phyloP scores from a whole-genome alignment of 495 filamentous ascomycete genomes.

The Aspergillus cavernicola region DNA sequence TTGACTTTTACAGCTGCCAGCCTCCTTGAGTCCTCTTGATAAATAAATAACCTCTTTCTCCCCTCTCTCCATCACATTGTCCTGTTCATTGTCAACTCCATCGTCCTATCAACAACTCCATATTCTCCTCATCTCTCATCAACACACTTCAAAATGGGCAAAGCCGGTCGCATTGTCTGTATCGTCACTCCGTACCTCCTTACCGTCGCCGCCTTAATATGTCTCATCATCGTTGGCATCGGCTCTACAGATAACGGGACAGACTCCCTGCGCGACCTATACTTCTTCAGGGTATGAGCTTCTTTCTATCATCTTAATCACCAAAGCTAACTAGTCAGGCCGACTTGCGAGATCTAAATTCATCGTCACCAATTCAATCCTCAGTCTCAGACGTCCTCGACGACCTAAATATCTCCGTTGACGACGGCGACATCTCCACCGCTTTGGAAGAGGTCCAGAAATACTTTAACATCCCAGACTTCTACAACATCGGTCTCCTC shows the following conservation, averaged over 20 bases:
- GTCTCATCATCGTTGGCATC: conserved; percentile 67
- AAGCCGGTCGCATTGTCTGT: conserved; percentile 72
- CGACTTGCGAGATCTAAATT: conserved; percentile 38
- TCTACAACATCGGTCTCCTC: conserved; percentile 81
- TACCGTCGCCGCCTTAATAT: conserved; percentile 68
- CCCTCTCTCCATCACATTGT: not conserved
- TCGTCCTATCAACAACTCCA: not conserved
- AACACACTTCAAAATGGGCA: conserved; percentile 44
- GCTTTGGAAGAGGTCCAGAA: conserved; percentile 32
- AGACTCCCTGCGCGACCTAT: conserved; percentile 48
- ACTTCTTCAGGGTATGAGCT: conserved; percentile 71
- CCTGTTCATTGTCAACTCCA: no score
- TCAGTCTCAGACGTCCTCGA: conserved; percentile 24
- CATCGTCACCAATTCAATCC: conserved; percentile 22
- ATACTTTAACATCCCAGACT: conserved; percentile 62
- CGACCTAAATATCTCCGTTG: conserved; percentile 29
- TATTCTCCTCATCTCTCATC: not conserved
- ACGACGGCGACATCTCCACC: conserved; percentile 26
- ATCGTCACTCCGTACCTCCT: conserved; percentile 76
- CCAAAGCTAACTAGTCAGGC: conserved; percentile 27
- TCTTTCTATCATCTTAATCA: not conserved
- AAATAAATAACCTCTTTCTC: not conserved
- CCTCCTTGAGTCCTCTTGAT: not conserved
- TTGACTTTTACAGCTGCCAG: conserved; percentile 1
- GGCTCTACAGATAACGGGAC: conserved; percentile 65